Base-by-base conservation (phyloP, 2,329 filamentous ascomycete genomes). In the Paracoccidioides lutzii region DNA sequence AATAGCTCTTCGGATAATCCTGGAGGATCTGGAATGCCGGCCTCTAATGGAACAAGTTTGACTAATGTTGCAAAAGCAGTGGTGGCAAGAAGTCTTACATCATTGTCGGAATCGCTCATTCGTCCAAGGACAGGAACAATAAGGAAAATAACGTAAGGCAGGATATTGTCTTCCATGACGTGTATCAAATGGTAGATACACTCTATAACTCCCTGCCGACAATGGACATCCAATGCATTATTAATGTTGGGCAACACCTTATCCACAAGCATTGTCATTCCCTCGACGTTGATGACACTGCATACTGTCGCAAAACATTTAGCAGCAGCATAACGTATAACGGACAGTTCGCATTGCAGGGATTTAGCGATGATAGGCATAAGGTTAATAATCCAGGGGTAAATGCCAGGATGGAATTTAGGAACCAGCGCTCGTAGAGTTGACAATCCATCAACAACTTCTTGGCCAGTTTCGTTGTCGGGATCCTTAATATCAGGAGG, bases 81-180 rank as follows among this genome's bases (percentile, higher is more conserved):
- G 0, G 93, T 98, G 3, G 93, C 90, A 55, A 98, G 86, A 5
- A 97, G 79, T 54, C 93, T 85, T 54, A 98, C 87, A 67, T 97
- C 93, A 60, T 94, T 91, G 67, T 98, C 91, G 0, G 91, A 95
- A 69, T 98, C 93, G 67, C 93, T 97, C 93, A 98, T 98, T 46
- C 93, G 85, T 54, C 93, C 93, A 52, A 98, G 79, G 3, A 98
- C 93, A 12, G 93, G 93, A 10, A 97, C 94, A 57, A 98, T 94
- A 61, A 98, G 81, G 81, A 98, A 98, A 65, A 98, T 96, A 60
- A 98, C 93, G 66, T 98, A 98, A 3, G 94, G 93, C 35, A 98
- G 74, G 56, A 98, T 98, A 41, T 82, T 81, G 67, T 97, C 93
- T 59, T 95, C 93, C 93, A 98, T 98, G 53, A 96, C 90, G 58